These are phyloP conservation scores for Candolleomyces eurysporus DNA, from an alignment of 768 basidiomycete genomes.

Conservation along the genomic window DNA sequence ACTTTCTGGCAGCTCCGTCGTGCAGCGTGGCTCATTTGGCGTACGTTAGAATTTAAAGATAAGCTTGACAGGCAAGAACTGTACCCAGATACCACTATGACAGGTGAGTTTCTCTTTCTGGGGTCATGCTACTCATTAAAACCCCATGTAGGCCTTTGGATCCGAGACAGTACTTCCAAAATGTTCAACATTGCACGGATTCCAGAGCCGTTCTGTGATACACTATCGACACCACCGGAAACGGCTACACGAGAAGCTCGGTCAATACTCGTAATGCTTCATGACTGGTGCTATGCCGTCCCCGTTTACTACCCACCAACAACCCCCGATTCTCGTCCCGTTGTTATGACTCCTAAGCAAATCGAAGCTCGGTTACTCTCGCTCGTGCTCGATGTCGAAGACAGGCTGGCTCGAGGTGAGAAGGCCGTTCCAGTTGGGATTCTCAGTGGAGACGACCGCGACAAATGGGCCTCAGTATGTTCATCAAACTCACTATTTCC, in stretches of 20 bases:
- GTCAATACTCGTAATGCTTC: constrained; percentile 66
- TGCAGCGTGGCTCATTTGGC: constrained; percentile 76
- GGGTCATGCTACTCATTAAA: neutral
- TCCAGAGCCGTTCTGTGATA: constrained; percentile 66
- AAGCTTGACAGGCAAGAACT: constrained; percentile 60
- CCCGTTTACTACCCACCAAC: constrained; percentile 52
- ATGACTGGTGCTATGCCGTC: constrained; percentile 79
- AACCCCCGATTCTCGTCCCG: constrained; percentile 22
- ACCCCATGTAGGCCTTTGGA: constrained; percentile 54
- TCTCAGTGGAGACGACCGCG: constrained; percentile 77
- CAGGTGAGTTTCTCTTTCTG: constrained; percentile 40
- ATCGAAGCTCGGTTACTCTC: constrained; percentile 44
- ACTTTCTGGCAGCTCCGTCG: constrained; percentile 87
- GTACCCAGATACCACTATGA: constrained; percentile 67
- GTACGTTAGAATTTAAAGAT: constrained; percentile 71
- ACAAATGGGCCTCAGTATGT: constrained; percentile 76
- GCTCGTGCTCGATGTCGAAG: constrained; percentile 56
- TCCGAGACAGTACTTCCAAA: constrained; percentile 51
- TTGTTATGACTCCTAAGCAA: constrained; percentile 33
- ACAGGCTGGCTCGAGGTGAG: constrained; percentile 51
- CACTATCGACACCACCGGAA: constrained; percentile 48
- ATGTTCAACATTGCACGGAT: constrained; percentile 81
- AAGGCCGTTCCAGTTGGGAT: constrained; percentile 60
- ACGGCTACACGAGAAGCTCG: constrained; percentile 45
- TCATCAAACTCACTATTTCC: neutral